Evolutionary conservation across 176 grass and related monocot genomes (phyloP).

Genomic region (Puccinellia tenuiflora): DNA sequence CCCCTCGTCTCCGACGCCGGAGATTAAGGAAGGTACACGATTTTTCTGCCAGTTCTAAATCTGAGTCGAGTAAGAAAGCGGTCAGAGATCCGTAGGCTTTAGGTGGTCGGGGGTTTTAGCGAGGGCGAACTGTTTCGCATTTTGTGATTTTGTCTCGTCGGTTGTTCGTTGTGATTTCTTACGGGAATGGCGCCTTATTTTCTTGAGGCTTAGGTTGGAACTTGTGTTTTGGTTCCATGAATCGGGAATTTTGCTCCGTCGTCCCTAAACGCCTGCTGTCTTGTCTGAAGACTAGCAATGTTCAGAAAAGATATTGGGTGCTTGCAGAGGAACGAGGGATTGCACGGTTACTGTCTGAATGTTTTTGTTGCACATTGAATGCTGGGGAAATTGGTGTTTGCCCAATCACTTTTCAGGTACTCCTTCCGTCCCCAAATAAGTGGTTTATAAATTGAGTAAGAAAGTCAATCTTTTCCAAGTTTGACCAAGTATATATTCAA

Average conservation of each 20-base stretch:
- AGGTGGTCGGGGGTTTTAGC: background rate
- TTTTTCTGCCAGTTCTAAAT: constrained; percentile 9
- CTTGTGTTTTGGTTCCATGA: background rate
- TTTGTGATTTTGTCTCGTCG: background rate
- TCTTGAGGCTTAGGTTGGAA: background rate
- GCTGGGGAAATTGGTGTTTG: background rate
- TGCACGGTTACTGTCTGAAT: background rate
- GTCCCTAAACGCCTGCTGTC: background rate
- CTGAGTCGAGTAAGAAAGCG: background rate
- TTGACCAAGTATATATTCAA: too few relatives aligned
- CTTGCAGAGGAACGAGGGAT: background rate
- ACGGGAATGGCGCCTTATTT: background rate
- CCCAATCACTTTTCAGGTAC: background rate
- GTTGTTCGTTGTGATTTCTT: background rate
- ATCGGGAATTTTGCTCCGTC: background rate
- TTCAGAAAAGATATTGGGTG: background rate
- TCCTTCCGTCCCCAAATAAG: too few relatives aligned
- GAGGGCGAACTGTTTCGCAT: background rate
- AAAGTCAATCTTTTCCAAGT: too few relatives aligned
- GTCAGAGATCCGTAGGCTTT: constrained; percentile 9
- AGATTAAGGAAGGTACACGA: constrained; percentile 21
- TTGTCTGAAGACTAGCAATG: background rate
- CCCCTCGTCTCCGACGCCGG: background rate
- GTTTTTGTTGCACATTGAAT: background rate
- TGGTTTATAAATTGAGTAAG: too few relatives aligned